Conservation (phyloP, 2,329 filamentous ascomycete genomes). For the Ceratocystis cubensis region DNA sequence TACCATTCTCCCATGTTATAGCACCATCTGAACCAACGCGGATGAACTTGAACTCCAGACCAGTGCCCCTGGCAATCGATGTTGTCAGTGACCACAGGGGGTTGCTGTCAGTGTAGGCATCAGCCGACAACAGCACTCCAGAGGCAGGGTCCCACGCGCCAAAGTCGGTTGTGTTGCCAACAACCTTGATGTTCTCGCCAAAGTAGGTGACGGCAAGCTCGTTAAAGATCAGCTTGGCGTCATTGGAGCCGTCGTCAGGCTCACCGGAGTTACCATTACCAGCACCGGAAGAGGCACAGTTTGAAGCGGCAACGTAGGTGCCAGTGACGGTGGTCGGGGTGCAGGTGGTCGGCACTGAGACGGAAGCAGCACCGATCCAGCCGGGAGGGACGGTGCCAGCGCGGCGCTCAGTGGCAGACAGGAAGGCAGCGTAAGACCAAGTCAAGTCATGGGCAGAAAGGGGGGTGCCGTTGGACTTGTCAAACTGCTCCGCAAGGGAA, state of each 20-base stretch:
- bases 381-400: constrained; percentile 42
- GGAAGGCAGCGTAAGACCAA: constrained; percentile 61
- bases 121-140: constrained; percentile 46
- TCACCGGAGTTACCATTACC: constrained; percentile 21
- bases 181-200: constrained; percentile 54
- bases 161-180: constrained; percentile 46
- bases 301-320: constrained; percentile 34
- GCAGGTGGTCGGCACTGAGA: constrained; percentile 39
- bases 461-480: constrained; percentile 39
- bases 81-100: constrained; percentile 50
- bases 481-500: constrained; percentile 55
- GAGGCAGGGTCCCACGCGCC: constrained; percentile 47
- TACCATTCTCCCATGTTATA: constrained; percentile 53
- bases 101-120: constrained; percentile 44
- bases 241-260: constrained; percentile 19
- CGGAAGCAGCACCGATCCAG: constrained; percentile 39
- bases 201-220: constrained; percentile 43
- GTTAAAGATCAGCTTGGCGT: constrained; percentile 44
- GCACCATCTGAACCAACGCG: constrained; percentile 42
- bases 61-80: constrained; percentile 41
- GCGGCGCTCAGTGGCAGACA: constrained; percentile 49
- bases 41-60: constrained; percentile 58
- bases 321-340: constrained; percentile 35
- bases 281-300: constrained; percentile 25
- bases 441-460: constrained; percentile 56